Percentiles rank a stretch among this genome's conserved stretches.
Evolutionary conservation across 495 filamentous ascomycete genomes (phyloP).

Genomic region (Tuber indicum): DNA sequence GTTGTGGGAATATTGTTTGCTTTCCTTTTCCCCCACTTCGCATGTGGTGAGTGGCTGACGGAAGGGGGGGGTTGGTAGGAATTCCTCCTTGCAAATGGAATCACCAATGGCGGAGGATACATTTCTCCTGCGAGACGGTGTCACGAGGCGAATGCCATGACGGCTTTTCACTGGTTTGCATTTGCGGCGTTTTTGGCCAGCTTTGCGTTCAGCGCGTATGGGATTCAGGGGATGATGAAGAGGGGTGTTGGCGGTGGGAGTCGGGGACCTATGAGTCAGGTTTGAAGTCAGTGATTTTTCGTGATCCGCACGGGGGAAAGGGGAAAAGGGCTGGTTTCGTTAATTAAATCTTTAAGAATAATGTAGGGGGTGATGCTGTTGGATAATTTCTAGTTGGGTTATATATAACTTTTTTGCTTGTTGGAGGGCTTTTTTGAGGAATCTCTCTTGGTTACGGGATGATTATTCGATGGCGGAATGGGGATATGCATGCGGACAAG

Average conservation of each 20-base stretch:
- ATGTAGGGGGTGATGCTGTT: not conserved
- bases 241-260: slow-evolving; percentile 6
- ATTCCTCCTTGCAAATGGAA: slow-evolving; percentile 28
- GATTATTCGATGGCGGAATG: not conserved
- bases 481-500: not conserved
- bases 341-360: not conserved
- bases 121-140: slow-evolving; percentile 19
- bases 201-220: slow-evolving; percentile 17
- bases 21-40: not conserved
- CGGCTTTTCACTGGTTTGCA: slow-evolving; percentile 40
- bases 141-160: slow-evolving; percentile 39
- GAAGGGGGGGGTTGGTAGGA: not conserved
- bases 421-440: not conserved
- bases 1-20: slow-evolving; percentile 20
- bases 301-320: not conserved
- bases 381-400: not conserved
- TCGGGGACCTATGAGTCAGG: slow-evolving; percentile 21
- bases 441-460: not conserved
- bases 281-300: slow-evolving; percentile 8
- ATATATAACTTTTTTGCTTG: not conserved
- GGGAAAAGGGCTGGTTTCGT: not conserved
- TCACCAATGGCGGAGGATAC: slow-evolving; percentile 37
- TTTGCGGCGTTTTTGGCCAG: slow-evolving; percentile 30
- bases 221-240: slow-evolving; percentile 7
- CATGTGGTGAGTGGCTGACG: not conserved